Conservation (phyloP, 805 yeast genomes). For the Metschnikowia anglica region DNA sequence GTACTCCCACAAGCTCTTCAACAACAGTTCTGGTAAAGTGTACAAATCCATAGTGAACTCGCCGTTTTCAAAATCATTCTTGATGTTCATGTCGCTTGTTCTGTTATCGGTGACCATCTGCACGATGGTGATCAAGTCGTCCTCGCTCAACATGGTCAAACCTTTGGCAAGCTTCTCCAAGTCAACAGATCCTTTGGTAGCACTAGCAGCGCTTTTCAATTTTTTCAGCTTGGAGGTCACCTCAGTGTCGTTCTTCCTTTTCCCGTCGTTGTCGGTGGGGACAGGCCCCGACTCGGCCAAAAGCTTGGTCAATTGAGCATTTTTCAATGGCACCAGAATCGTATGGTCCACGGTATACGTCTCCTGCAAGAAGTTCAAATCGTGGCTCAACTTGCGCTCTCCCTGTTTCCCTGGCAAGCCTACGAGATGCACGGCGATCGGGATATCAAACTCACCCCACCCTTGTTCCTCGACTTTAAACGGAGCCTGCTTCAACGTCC, state of each 20-base stretch:
- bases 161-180: constrained; percentile 89
- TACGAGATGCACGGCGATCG: constrained; percentile 68
- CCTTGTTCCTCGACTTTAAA: constrained; percentile 90
- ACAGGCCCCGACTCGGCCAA: constrained; percentile 82
- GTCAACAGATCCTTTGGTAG: constrained; percentile 77
- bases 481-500: constrained; percentile 79
- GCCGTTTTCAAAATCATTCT: constrained; percentile 94
- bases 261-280: constrained; percentile 50
- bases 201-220: constrained; percentile 45
- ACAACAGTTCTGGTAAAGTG: constrained; percentile 85
- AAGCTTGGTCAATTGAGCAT: constrained; percentile 64
- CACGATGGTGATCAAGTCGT: constrained; percentile 89
- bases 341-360: constrained; percentile 76
- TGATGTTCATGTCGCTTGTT: constrained; percentile 92
- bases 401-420: constrained; percentile 74
- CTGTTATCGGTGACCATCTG: constrained; percentile 97
- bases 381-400: constrained; percentile 83
- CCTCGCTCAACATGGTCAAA: constrained; percentile 83
- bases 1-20: constrained; percentile 93
- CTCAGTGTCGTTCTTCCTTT: constrained; percentile 31
- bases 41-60: constrained; percentile 95
- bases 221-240: constrained; percentile 46
- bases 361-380: constrained; percentile 79
- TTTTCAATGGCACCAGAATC: constrained; percentile 72
- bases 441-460: constrained; percentile 97